Evolutionary conservation across 352 stramenopile species (phyloP).

Genomic region (Phytophthora kernoviae): DNA sequence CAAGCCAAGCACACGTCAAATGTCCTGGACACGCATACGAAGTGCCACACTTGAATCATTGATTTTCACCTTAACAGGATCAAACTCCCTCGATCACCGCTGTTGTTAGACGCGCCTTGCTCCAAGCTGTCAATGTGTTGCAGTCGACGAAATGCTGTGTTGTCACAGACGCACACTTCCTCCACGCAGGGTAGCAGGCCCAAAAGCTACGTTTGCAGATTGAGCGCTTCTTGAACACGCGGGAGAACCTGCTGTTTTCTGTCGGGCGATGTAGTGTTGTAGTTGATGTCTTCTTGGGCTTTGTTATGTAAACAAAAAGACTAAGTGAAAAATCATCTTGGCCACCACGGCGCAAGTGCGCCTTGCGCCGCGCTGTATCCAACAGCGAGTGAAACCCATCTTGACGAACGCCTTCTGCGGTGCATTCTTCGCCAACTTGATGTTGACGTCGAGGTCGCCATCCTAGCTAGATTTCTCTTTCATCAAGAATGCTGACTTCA

Average conservation of each 20-base stretch:
- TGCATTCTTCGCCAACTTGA: constrained; percentile 10
- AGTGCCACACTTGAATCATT: constrained; percentile 4
- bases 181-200: constrained; percentile 3
- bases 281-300: neutral
- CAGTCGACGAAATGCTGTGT: constrained; percentile 13
- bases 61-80: neutral
- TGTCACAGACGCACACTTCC: constrained; percentile 3
- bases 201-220: neutral
- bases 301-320: constrained; percentile 5
- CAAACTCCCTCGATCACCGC: neutral
- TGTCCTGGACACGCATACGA: constrained; percentile 8
- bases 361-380: constrained; percentile 1
- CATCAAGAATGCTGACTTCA: constrained; percentile 8
- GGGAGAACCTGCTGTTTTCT: constrained; percentile 8
- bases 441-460: constrained; percentile 4
- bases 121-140: constrained; percentile 16
- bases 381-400: constrained; percentile 3
- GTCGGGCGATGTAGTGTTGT: constrained; percentile 8
- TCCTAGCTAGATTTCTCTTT: neutral
- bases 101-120: neutral
- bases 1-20: constrained; percentile 1
- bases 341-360: neutral
- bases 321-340: neutral
- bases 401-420: constrained; percentile 9
- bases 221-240: constrained; percentile 4